Percentiles rank a stretch among this genome's conserved stretches.
phyloP scores from a whole-genome alignment of 169 alveolate genomes.

The Plasmodium gonderi region DNA sequence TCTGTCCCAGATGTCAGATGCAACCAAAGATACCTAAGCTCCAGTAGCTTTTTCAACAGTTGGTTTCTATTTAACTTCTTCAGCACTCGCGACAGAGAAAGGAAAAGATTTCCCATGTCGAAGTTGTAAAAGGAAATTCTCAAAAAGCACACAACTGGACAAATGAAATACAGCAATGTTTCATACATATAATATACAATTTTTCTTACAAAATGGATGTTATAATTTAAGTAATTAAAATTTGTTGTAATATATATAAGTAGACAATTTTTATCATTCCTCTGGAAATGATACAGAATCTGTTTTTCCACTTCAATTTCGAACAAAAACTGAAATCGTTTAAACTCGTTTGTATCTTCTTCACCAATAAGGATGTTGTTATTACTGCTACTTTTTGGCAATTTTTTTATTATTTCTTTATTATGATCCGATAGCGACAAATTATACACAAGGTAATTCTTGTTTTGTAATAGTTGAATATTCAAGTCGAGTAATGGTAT shows the following conservation, averaged over 20 bases:
- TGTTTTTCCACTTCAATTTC: constrained; percentile 68
- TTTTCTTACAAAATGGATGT: constrained; percentile 21
- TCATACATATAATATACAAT: constrained; percentile 56
- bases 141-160: constrained; percentile 34
- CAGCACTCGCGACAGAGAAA: neutral
- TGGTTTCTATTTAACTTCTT: neutral
- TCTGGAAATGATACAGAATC: constrained; percentile 12
- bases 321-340: constrained; percentile 22
- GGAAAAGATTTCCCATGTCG: constrained; percentile 1
- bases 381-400: neutral
- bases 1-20: too few relatives aligned
- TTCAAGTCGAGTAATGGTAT: neutral
- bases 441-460: neutral
- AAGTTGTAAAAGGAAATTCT: constrained; percentile 8
- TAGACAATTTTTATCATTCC: constrained; percentile 9
- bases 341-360: constrained; percentile 8
- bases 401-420: neutral
- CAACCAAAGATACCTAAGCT: neutral
- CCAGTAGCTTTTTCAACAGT: constrained; percentile 2
- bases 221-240: constrained; percentile 3
- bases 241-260: constrained; percentile 8
- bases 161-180: constrained; percentile 24
- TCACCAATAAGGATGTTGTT: neutral
- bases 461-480: neutral
- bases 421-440: neutral